Evolutionary conservation across 805 yeast genomes (phyloP), one percentile per base, ranked within the genome.

Genomic region (Wickerhamomyces sydowiorum): DNA sequence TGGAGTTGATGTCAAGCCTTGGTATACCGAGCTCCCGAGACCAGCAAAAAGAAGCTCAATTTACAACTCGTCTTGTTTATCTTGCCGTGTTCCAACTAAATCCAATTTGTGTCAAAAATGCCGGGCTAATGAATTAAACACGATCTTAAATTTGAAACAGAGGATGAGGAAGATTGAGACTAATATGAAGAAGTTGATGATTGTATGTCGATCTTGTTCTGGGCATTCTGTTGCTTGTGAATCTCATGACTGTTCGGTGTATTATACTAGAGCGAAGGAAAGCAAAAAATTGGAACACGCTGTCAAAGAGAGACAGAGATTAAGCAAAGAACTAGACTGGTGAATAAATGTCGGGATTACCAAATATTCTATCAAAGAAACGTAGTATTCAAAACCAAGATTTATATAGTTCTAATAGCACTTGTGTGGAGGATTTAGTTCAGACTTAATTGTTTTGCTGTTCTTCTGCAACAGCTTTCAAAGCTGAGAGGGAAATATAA

Each of bases 1-100:
- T 43, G 99, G 99, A 0, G 93, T 85, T 3, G 84, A 88, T 62
- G 72, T 90, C 6, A 67, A 69, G 33, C 68, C 67, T 4, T 93
- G 99, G 99, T 86, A 80, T 48, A 61, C 62, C 10, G 86, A 79
- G 22, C 68, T 89, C 66, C 87, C 95, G 0, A 66, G 66, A 46
- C 36, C 51, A 47, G n/a, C 49, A 53, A 10, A 42, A 55, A 9
- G 42, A 27, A 35, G 45, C 13, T 36, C 44, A 29, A 13, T 72
- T 68, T 51, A 38, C 59, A 20, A 57, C 42, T 25, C 65, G 69
- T 44, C 50, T 43, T 30, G 59, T 51, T 37, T 52, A 39, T 17
- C 49, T 18, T 54, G 60, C 49, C 49, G 54, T 15, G n/a, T 21
- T 7, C 13, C 47, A 1, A 33, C 51, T 1, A 48, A 47, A 7